Percentiles rank a stretch among this genome's conserved stretches.
These are phyloP conservation scores for Cryptococcus amylolentus DNA, from an alignment of 1,284 basidiomycete species.

Conservation along the genomic window DNA sequence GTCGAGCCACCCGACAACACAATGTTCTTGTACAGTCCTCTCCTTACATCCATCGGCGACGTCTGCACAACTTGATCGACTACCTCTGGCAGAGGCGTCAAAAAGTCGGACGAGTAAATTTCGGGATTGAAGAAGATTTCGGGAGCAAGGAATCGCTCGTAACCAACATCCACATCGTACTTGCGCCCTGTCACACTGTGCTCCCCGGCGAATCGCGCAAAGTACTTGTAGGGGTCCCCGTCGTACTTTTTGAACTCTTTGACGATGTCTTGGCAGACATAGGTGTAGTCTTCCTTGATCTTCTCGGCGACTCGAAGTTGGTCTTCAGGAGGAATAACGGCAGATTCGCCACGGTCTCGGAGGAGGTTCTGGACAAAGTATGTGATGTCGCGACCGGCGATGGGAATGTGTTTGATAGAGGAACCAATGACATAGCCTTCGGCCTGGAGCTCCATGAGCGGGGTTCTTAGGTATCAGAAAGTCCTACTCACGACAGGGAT, in stretches of 20 bases:
- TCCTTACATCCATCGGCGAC: constrained; percentile 90
- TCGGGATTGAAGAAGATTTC: constrained; percentile 99
- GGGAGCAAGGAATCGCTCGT: constrained; percentile 97
- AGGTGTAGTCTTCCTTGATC: constrained; percentile 98
- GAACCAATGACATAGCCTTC: constrained; percentile 99
- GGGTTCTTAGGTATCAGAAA: neutral
- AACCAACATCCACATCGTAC: constrained; percentile 90
- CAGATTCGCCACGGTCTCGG: constrained; percentile 91
- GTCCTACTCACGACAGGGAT: constrained; percentile 44
- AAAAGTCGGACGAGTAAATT: constrained; percentile 95
- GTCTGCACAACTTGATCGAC: constrained; percentile 96
- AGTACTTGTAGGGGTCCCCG: constrained; percentile 92
- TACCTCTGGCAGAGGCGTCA: constrained; percentile 93
- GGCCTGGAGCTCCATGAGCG: constrained; percentile 48
- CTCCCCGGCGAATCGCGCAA: constrained; percentile 90
- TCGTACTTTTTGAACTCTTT: constrained; percentile 99
- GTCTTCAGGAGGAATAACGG: constrained; percentile 90
- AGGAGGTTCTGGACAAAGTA: constrained; percentile 96
- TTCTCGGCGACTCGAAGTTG: constrained; percentile 86
- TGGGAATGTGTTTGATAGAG: constrained; percentile 98
- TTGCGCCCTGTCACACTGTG: constrained; percentile 91
- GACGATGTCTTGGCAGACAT: constrained; percentile 99
- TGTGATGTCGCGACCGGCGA: constrained; percentile 95
- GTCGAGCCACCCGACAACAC: constrained; percentile 90
- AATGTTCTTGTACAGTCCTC: constrained; percentile 96